Evolutionary conservation across 1,139 yeast genomes (phyloP).

Genomic region (Kodamaea ohmeri): DNA sequence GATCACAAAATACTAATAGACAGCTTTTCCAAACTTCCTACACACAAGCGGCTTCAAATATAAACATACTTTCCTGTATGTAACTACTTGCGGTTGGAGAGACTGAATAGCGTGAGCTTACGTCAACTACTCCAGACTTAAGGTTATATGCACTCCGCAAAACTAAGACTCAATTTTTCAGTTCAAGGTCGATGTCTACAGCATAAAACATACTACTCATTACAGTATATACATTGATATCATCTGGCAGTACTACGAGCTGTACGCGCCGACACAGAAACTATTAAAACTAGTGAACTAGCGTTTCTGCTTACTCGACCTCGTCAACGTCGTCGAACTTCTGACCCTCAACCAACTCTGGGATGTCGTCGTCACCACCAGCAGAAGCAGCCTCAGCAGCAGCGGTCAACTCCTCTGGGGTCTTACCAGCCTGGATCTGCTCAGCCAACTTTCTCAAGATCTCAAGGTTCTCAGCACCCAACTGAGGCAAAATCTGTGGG

Average conservation of each 20-base stretch:
- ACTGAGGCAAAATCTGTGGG: slow-evolving; percentile 93
- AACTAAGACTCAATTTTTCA: too few relatives aligned
- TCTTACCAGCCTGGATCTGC: slow-evolving; percentile 69
- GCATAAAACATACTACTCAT: slow-evolving; percentile 5
- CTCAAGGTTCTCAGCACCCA: slow-evolving; percentile 94
- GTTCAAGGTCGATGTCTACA: neutral
- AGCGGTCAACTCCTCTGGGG: slow-evolving; percentile 45
- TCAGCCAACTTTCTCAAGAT: slow-evolving; percentile 88
- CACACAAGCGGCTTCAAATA: too few relatives aligned
- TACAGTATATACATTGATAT: slow-evolving; percentile 8
- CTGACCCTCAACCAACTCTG: slow-evolving; percentile 94
- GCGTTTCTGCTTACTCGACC: slow-evolving; percentile 12
- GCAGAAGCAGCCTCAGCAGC: slow-evolving; percentile 51
- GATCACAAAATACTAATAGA: too few relatives aligned
- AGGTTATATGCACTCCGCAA: too few relatives aligned
- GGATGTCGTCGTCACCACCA: slow-evolving; percentile 77
- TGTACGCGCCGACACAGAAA: too few relatives aligned
- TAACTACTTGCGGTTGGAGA: too few relatives aligned
- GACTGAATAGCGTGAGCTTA: too few relatives aligned
- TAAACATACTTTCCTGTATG: too few relatives aligned
- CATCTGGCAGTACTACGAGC: too few relatives aligned
- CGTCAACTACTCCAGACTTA: too few relatives aligned
- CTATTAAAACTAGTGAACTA: too few relatives aligned
- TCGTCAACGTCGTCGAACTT: slow-evolving; percentile 86
- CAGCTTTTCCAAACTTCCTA: too few relatives aligned